Evolutionary conservation across 1,139 yeast species (phyloP).

Genomic region (Candida gigantensis): DNA sequence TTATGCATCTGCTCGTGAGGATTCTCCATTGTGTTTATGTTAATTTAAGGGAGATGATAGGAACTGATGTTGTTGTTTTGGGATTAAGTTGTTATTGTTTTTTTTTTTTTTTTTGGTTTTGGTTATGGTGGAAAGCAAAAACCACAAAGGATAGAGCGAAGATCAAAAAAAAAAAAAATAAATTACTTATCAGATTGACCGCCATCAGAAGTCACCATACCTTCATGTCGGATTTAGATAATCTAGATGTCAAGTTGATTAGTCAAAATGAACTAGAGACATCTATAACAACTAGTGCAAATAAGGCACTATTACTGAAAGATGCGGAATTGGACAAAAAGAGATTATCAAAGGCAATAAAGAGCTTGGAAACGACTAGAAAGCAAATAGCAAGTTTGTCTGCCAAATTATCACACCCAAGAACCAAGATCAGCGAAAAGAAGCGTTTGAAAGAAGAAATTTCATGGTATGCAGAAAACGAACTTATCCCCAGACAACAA

Average conservation of each 20-base stretch:
- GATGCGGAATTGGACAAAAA: slow-evolving; percentile 75
- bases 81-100: too few relatives aligned
- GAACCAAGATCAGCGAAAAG: slow-evolving; percentile 67
- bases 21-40: slow-evolving; percentile 79
- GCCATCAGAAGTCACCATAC: too few relatives aligned
- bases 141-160: too few relatives aligned
- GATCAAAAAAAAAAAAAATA: neutral
- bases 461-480: slow-evolving; percentile 49
- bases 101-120: neutral
- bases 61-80: neutral
- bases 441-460: slow-evolving; percentile 59
- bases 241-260: slow-evolving; percentile 46
- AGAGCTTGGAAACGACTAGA: slow-evolving; percentile 44
- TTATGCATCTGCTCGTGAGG: slow-evolving; percentile 89
- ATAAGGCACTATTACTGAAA: slow-evolving; percentile 55
- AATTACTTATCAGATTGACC: too few relatives aligned
- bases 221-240: slow-evolving; percentile 6
- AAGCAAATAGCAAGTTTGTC: slow-evolving; percentile 49
- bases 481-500: slow-evolving; percentile 50
- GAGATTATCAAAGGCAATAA: slow-evolving; percentile 65
- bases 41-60: too few relatives aligned
- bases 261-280: slow-evolving; percentile 78
- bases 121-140: too few relatives aligned
- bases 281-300: slow-evolving; percentile 70
- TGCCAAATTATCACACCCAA: slow-evolving; percentile 50